Percentiles rank a stretch among this genome's conserved stretches.
These are phyloP conservation scores for Pythium diclinum DNA, from an alignment of 352 stramenopile species.

Conservation along the genomic window DNA sequence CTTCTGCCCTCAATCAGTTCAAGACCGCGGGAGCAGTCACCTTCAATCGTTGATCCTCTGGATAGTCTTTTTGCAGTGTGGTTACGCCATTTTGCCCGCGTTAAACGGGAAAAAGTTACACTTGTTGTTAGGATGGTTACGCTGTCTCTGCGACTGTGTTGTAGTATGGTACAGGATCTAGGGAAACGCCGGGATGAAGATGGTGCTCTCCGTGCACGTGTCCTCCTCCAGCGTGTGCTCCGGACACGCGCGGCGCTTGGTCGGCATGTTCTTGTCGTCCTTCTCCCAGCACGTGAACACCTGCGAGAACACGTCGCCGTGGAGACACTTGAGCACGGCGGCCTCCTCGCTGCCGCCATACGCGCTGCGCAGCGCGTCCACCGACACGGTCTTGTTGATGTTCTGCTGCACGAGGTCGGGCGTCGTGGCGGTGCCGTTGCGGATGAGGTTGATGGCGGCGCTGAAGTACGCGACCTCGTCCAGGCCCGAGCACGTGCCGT, in stretches of 20 bases:
- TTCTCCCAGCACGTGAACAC: conserved; percentile 84
- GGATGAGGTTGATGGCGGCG: conserved; percentile 72
- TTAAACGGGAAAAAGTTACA: too few species aligned
- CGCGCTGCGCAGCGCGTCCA: conserved; percentile 39
- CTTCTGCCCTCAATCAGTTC: too few species aligned
- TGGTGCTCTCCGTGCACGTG: conserved; percentile 46
- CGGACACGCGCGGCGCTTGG: conserved; percentile 50
- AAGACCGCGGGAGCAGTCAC: too few species aligned
- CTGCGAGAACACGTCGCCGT: conserved; percentile 53
- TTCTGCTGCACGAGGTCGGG: conserved; percentile 58
- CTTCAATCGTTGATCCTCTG: too few species aligned
- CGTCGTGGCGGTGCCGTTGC: conserved; percentile 65
- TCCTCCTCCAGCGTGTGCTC: conserved; percentile 67
- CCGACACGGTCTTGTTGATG: conserved; percentile 50
- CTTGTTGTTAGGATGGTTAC: too few species aligned
- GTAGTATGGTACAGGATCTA: not conserved
- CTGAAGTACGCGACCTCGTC: conserved; percentile 84
- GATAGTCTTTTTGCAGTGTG: too few species aligned
- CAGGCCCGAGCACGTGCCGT: conserved; percentile 91
- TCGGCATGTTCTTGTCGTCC: conserved; percentile 49
- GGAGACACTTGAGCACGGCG: conserved; percentile 44
- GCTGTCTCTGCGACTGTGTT: too few species aligned
- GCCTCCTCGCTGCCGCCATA: conserved; percentile 18
- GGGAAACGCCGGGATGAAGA: conserved; percentile 61
- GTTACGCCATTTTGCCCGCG: too few species aligned